These are phyloP conservation scores for Xylariaceae sp. DNA, from an alignment of 2,329 filamentous ascomycete species.

Conservation along the genomic window DNA sequence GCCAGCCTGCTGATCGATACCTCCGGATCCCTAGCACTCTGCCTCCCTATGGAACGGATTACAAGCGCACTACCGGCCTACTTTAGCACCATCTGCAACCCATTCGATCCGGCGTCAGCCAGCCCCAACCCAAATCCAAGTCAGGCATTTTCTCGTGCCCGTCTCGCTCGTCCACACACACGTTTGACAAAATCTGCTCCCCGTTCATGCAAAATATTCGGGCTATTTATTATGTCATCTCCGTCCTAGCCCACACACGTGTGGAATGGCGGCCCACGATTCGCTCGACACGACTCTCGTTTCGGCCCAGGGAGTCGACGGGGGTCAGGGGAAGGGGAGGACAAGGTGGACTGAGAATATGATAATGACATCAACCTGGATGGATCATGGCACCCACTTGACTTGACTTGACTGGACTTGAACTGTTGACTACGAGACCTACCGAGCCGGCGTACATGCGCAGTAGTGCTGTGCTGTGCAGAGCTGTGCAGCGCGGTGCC, in stretches of 20 bases:
- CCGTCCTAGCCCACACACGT: slow-evolving; percentile 22
- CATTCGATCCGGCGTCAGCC: background rate
- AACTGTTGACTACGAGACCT: too few species aligned
- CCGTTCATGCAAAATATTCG: background rate
- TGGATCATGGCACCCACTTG: background rate
- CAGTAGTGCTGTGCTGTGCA: too few species aligned
- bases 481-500: too few species aligned
- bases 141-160: background rate
- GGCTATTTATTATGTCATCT: background rate
- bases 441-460: too few species aligned
- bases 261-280: slow-evolving; percentile 25
- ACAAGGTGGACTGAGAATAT: background rate
- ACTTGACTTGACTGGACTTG: background rate
- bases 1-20: background rate
- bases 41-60: too few species aligned
- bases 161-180: background rate
- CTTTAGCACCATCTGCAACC: background rate
- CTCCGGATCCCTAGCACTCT: too few species aligned
- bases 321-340: slow-evolving; percentile 12
- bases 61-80: background rate
- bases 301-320: background rate
- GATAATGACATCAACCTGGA: background rate
- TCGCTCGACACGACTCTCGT: slow-evolving; percentile 20
- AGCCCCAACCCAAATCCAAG: background rate
- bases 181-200: background rate